These are phyloP conservation scores for Mitragyna speciosa DNA, from an alignment of 257 asterid species.

Conservation along the genomic window DNA sequence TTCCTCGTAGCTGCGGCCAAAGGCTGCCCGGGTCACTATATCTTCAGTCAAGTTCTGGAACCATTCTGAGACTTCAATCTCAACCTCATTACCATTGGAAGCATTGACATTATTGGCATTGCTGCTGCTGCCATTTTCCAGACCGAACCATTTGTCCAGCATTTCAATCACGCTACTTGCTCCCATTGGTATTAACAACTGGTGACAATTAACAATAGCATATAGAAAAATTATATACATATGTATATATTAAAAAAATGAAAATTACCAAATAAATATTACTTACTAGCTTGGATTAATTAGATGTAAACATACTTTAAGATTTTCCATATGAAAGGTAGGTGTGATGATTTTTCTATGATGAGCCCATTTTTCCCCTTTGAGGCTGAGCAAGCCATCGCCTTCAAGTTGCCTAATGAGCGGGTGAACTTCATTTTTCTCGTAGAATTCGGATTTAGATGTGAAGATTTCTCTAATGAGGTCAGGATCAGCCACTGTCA, in stretches of 20 bases:
- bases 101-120: neutral
- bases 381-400: conserved; percentile 47
- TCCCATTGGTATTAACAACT: conserved; percentile 44
- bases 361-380: conserved; percentile 53
- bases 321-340: conserved; percentile 51
- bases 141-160: conserved; percentile 37
- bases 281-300: neutral
- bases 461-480: conserved; percentile 47
- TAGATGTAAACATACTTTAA: conserved; percentile 29
- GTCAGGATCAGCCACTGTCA: conserved; percentile 52
- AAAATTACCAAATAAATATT: neutral
- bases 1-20: conserved; percentile 43
- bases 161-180: conserved; percentile 44
- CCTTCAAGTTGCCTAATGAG: conserved; percentile 49
- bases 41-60: conserved; percentile 44
- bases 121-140: neutral
- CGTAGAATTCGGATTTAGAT: conserved; percentile 45
- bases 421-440: conserved; percentile 49
- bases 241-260: too few relatives aligned
- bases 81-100: conserved; percentile 27
- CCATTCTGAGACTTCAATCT: conserved; percentile 49
- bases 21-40: conserved; percentile 43
- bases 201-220: neutral
- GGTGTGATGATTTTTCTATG: conserved; percentile 53
- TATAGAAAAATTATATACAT: neutral